A percentile compares a stretch with the other conserved stretches of the same genome.
Conservation (phyloP, 768 basidiomycete genomes). For the Leccinum subgranulosum region DNA sequence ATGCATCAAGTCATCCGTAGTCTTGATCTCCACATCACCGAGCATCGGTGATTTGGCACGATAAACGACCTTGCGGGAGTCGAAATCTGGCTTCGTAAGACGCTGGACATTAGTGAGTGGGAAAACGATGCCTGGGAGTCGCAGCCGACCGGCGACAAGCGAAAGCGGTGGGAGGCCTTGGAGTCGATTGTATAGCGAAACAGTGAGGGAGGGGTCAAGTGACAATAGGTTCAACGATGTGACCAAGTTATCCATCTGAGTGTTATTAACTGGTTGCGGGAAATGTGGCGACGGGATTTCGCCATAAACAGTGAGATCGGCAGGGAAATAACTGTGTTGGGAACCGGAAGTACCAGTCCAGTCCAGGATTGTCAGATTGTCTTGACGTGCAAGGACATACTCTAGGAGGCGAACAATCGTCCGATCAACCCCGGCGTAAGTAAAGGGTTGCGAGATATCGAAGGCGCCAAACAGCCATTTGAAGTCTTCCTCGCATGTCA, state of each 20-base stretch:
- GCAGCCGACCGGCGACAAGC: background rate
- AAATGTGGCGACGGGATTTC: background rate
- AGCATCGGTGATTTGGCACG: background rate
- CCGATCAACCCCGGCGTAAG: background rate
- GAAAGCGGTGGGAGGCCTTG: background rate
- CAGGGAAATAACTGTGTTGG: background rate
- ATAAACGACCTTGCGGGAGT: background rate
- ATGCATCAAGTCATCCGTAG: background rate
- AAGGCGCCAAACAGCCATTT: background rate
- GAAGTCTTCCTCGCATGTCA: background rate
- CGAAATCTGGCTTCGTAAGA: background rate
- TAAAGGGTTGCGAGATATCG: background rate
- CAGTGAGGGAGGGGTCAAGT: background rate
- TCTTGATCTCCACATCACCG: background rate
- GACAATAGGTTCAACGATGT: background rate
- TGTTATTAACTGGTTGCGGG: background rate
- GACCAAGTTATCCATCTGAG: background rate
- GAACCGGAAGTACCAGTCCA: background rate
- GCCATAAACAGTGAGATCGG: background rate
- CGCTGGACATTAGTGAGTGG: background rate
- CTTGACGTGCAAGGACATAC: background rate
- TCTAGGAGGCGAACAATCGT: background rate
- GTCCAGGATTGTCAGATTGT: background rate
- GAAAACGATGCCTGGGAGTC: background rate
- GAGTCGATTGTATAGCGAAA: background rate